Evolutionary conservation across 768 basidiomycete genomes (phyloP).

Genomic region (Solioccasus polychromus): DNA sequence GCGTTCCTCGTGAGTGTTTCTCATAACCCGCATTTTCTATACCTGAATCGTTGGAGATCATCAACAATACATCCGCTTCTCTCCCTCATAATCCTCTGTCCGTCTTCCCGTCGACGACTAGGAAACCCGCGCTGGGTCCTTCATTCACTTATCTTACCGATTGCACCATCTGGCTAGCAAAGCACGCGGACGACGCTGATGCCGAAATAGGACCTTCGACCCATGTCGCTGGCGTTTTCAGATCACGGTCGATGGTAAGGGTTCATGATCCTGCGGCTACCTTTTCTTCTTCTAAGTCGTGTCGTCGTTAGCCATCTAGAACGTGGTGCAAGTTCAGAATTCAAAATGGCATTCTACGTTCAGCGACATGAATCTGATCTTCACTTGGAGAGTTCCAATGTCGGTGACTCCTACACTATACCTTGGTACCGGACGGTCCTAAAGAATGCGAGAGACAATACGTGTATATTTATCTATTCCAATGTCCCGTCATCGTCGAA

Average conservation of each 20-base stretch:
- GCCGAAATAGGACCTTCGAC: slow-evolving; percentile 19
- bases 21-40: background rate
- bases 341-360: slow-evolving; percentile 27
- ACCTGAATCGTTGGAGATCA: slow-evolving; percentile 40
- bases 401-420: no score
- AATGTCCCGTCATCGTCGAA: no score
- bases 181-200: slow-evolving; percentile 9
- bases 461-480: no score
- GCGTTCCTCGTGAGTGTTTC: slow-evolving; percentile 51
- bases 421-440: no score
- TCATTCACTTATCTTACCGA: slow-evolving; percentile 74
- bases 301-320: slow-evolving; percentile 33
- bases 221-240: slow-evolving; percentile 41
- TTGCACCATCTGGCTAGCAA: slow-evolving; percentile 68
- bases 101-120: slow-evolving; percentile 34
- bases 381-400: no score
- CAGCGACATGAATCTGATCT: slow-evolving; percentile 5
- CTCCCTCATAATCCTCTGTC: slow-evolving; percentile 32
- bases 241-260: slow-evolving; percentile 42
- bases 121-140: slow-evolving; percentile 74
- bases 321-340: slow-evolving; percentile 42
- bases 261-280: background rate
- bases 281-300: background rate
- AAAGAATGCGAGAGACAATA: background rate
- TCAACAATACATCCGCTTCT: slow-evolving; percentile 52